Conservation (phyloP, 2,329 filamentous ascomycete genomes). For the Calonectria pseudoturangicola region DNA sequence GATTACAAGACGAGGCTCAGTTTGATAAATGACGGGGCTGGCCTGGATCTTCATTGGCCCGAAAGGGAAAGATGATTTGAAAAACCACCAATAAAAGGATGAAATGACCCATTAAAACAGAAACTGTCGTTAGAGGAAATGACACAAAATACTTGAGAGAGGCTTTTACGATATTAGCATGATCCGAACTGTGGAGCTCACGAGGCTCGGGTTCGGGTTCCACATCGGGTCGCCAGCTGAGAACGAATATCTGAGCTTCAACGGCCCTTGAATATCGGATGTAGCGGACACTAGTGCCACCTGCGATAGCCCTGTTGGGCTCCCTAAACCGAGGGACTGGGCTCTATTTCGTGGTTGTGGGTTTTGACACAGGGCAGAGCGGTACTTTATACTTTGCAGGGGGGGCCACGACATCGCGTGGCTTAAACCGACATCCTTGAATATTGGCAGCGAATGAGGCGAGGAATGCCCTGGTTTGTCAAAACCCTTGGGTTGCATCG, state of each 20-base stretch:
- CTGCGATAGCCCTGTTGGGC: neutral
- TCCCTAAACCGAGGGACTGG: neutral
- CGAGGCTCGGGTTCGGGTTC: neutral
- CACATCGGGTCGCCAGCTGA: neutral
- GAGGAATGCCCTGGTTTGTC: neutral
- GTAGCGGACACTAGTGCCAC: neutral
- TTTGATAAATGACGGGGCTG: too few relatives aligned
- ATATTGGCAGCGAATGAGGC: neutral
- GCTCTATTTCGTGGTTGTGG: neutral
- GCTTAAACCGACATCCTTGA: slow-evolving; percentile 2
- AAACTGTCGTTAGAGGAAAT: neutral
- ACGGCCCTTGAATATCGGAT: neutral
- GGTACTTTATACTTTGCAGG: slow-evolving; percentile 11
- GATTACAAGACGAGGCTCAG: too few relatives aligned
- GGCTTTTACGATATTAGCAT: neutral
- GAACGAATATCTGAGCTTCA: slow-evolving; percentile 4
- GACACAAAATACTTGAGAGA: neutral
- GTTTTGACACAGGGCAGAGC: neutral
- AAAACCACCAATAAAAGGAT: neutral
- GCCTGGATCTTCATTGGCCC: too few relatives aligned
- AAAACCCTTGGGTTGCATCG: neutral
- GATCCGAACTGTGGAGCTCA: neutral
- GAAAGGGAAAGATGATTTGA: too few relatives aligned
- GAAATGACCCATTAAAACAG: neutral
- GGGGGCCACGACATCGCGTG: slow-evolving; percentile 18